These are phyloP conservation scores for Carex cristatella DNA, from an alignment of 176 grass and related monocot genomes.

Conservation along the genomic window DNA sequence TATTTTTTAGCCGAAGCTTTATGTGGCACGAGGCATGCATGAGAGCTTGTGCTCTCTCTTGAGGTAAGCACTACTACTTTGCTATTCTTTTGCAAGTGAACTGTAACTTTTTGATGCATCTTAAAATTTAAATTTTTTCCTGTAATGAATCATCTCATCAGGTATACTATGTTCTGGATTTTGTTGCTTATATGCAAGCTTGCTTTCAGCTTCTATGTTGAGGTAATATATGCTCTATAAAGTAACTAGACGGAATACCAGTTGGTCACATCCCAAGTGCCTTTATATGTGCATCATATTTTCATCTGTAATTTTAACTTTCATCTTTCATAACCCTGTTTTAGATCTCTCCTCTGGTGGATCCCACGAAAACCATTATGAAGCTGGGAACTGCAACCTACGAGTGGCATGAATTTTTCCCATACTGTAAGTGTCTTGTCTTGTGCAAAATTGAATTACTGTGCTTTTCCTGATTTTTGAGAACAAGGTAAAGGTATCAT, in stretches of 20 bases:
- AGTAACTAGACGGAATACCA: background rate
- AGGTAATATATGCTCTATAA: constrained; percentile 42
- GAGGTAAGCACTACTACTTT: constrained; percentile 46
- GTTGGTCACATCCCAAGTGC: too few species aligned
- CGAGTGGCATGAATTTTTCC: constrained; percentile 94
- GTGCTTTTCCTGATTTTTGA: background rate
- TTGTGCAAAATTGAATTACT: background rate
- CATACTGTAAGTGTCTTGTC: constrained; percentile 50
- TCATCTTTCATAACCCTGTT: background rate
- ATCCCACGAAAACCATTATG: constrained; percentile 79
- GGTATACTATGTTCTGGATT: constrained; percentile 94
- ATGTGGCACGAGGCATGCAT: constrained; percentile 93
- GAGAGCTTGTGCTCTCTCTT: constrained; percentile 73
- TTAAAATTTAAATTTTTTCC: background rate
- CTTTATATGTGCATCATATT: constrained; percentile 1
- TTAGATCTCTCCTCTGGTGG: constrained; percentile 84
- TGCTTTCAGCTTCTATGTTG: constrained; percentile 94
- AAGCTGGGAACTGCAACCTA: constrained; percentile 52
- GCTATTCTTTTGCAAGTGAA: background rate
- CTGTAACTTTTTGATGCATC: background rate
- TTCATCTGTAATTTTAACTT: background rate
- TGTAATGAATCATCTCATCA: constrained; percentile 31
- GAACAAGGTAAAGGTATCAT: background rate
- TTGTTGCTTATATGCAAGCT: constrained; percentile 96
- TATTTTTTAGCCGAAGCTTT: constrained; percentile 65